These are phyloP conservation scores for Aspergillus nomiae DNA, from an alignment of 2,329 filamentous ascomycete genomes.

Conservation along the genomic window DNA sequence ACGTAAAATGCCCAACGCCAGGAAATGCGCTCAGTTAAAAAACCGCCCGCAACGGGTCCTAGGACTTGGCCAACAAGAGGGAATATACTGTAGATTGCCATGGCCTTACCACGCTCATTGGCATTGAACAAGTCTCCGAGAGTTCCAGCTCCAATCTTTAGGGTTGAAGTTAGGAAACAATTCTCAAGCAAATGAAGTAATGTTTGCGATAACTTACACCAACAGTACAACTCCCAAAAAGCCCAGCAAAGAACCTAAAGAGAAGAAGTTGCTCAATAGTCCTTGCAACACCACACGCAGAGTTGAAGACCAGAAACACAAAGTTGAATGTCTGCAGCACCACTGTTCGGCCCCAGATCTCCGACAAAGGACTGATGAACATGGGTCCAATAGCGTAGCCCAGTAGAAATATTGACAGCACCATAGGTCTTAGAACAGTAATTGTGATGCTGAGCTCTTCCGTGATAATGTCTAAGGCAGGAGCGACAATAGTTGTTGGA, in stretches of 20 bases:
- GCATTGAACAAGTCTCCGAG: background rate
- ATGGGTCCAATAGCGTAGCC: background rate
- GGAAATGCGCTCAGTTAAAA: conserved; percentile 52
- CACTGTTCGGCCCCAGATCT: background rate
- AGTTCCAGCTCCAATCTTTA: background rate
- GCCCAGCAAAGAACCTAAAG: background rate
- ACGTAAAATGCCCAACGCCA: conserved; percentile 47
- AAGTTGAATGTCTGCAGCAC: background rate
- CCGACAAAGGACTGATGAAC: background rate
- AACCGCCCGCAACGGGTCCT: conserved; percentile 64
- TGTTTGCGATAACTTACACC: background rate
- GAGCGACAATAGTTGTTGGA: background rate
- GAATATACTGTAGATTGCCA: conserved; percentile 1
- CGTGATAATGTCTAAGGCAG: background rate
- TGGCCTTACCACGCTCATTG: background rate
- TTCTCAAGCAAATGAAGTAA: background rate
- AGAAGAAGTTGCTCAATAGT: background rate
- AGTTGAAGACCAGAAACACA: background rate
- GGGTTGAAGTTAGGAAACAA: background rate
- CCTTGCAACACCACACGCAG: background rate
- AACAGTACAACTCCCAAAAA: background rate
- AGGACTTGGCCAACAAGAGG: conserved; percentile 27
- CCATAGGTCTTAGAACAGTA: background rate
- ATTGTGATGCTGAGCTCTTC: background rate
- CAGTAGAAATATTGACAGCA: background rate